phyloP scores from a whole-genome alignment of 2,329 filamentous ascomycete species.

The Beauveria caledonica region DNA sequence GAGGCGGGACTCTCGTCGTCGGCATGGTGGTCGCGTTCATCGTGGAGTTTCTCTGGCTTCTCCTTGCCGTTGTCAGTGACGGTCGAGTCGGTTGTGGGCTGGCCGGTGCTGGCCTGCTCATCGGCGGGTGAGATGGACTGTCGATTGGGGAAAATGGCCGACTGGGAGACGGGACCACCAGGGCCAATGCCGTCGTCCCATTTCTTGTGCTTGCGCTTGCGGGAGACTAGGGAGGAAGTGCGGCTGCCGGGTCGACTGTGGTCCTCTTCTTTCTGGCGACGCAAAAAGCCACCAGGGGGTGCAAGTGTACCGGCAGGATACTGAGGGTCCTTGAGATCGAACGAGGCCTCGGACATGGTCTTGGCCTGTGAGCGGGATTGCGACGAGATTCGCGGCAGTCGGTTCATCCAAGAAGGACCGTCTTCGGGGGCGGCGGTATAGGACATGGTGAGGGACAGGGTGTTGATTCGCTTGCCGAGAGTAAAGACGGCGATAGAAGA shows the following conservation, averaged over 20 bases:
- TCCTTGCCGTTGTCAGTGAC: slow-evolving; percentile 26
- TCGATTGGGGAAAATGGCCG: slow-evolving; percentile 70
- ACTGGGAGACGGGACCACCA: slow-evolving; percentile 82
- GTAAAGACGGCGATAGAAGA: slow-evolving; percentile 99
- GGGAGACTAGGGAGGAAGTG: slow-evolving; percentile 50
- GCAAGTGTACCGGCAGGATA: slow-evolving; percentile 64
- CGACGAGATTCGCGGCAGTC: slow-evolving; percentile 64
- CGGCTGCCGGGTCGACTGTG: slow-evolving; percentile 46
- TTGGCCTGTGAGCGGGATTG: slow-evolving; percentile 73
- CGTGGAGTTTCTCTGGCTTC: slow-evolving; percentile 16
- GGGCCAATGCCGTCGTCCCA: slow-evolving; percentile 66
- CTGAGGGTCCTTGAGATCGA: slow-evolving; percentile 48
- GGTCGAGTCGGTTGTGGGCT: slow-evolving; percentile 27
- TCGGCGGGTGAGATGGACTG: slow-evolving; percentile 21
- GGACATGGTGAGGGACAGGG: slow-evolving; percentile 86
- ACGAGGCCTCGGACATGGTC: slow-evolving; percentile 72
- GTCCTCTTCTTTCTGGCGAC: slow-evolving; percentile 72
- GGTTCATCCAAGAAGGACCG: slow-evolving; percentile 89
- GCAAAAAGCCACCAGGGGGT: slow-evolving; percentile 69
- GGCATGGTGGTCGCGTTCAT: slow-evolving; percentile 8
- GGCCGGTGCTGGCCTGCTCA: slow-evolving; percentile 20
- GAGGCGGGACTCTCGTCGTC: slow-evolving; percentile 11
- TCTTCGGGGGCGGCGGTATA: slow-evolving; percentile 88
- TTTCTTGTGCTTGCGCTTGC: slow-evolving; percentile 56
- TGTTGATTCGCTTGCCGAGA: slow-evolving; percentile 96